These are phyloP conservation scores for Neurospora sp. DNA, from an alignment of 2,329 filamentous ascomycete species.

Conservation along the genomic window DNA sequence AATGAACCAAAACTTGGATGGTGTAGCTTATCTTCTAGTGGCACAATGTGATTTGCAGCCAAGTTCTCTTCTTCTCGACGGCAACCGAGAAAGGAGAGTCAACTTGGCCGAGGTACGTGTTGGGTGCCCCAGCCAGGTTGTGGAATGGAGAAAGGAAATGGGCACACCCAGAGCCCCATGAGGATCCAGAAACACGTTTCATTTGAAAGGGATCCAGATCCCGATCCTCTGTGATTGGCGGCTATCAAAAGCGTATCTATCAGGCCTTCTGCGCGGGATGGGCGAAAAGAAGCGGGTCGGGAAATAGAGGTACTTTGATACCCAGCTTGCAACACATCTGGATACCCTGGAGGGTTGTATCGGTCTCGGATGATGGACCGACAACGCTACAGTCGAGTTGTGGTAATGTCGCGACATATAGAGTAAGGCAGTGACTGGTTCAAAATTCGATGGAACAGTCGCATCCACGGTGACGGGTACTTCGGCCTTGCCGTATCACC, in stretches of 20 bases:
- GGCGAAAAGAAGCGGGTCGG: neutral
- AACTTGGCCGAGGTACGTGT: neutral
- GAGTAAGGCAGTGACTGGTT: neutral
- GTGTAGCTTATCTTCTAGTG: neutral
- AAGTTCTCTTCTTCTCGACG: neutral
- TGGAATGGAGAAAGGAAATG: neutral
- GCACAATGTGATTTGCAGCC: neutral
- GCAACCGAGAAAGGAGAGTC: neutral
- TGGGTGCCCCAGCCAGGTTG: neutral
- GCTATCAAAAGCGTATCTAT: neutral
- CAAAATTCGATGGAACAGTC: neutral
- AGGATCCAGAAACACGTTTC: neutral
- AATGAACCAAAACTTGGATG: neutral
- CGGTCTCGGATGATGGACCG: conserved; percentile 15
- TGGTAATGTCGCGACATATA: neutral
- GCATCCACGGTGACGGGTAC: neutral
- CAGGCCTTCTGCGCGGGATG: neutral
- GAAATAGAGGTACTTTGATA: neutral
- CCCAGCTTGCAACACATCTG: neutral
- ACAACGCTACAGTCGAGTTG: conserved; percentile 3
- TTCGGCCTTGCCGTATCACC: neutral
- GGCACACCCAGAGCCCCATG: neutral
- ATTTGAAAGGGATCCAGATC: neutral
- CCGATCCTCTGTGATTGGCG: neutral
- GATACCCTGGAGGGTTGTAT: neutral